Conservation (phyloP, 192 early-diverging fungal genomes). For the Podila epicladia region DNA sequence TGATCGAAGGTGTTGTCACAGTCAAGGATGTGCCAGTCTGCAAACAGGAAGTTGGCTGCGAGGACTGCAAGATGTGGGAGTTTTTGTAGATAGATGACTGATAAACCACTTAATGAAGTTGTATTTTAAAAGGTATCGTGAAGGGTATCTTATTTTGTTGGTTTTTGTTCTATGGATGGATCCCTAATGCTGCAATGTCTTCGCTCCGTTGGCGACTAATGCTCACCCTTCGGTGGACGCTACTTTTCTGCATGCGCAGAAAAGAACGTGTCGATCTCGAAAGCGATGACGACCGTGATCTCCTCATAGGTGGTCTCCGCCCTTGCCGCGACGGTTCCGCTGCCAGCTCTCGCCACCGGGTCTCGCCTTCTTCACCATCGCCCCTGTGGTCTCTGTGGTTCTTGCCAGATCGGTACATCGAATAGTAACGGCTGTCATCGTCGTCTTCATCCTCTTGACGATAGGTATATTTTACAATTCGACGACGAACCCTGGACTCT, state of each 20-base stretch:
- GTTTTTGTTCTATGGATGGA: background rate
- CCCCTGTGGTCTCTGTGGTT: background rate
- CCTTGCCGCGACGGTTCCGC: constrained; percentile 5
- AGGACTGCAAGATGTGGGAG: constrained; percentile 83
- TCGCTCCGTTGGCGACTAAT: background rate
- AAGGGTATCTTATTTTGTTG: no score
- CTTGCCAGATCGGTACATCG: constrained; percentile 1
- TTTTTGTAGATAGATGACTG: constrained; percentile 56
- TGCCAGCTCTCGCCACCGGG: constrained; percentile 19
- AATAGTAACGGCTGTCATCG: background rate
- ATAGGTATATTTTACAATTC: constrained; percentile 46
- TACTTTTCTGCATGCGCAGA: background rate
- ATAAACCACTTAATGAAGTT: background rate
- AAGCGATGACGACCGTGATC: constrained; percentile 25
- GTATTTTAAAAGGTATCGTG: no score
- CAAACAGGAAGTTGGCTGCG: constrained; percentile 62
- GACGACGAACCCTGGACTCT: constrained; percentile 12
- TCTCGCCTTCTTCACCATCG: constrained; percentile 15
- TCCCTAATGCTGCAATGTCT: background rate
- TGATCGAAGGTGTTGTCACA: constrained; percentile 71
- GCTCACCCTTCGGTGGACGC: constrained; percentile 4
- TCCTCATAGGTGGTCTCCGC: background rate
- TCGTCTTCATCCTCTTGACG: constrained; percentile 21
- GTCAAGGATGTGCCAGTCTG: constrained; percentile 47
- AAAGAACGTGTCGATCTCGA: constrained; percentile 10